Base-by-base conservation (phyloP, 2,329 filamentous ascomycete species). In the Alternaria postmessia region DNA sequence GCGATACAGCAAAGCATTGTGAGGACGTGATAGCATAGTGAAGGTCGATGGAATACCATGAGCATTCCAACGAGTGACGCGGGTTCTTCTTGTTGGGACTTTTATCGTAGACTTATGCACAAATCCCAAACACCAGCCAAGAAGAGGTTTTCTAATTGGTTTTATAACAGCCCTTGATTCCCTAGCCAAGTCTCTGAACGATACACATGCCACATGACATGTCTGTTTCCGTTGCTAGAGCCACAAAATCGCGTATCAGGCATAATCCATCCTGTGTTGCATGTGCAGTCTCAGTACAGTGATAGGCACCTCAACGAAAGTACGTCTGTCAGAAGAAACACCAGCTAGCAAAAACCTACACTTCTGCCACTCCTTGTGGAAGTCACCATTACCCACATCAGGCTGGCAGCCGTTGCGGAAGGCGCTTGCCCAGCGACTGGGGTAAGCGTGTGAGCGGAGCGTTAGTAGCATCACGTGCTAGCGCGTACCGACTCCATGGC, bases 321-420 rank as follows among this genome's bases (percentile, higher is more conserved):
- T 49, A 38, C 14, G 46, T n/a, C 20, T 16, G 32, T 24, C 46
- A 49, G 12, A 42, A 16, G 20, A 49, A 49, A 38, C 9, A 12
- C 14, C 14, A 49, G 8, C 30, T 24, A 38, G 12, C 20, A n/a
- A 39, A 16, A 20, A 38, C 28, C 3, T 47, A 46, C 41, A 47
- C 20, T 39, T 32, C 42, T 12, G n/a, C 43, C 44, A 55, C 32
- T 14, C 36, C 22, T 26, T 22, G 30, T 4, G 24, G n/a, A 26
- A n/a, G 16, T 22, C 3, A 61, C 42, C 48, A 49, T 61, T 57
- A 43, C 36, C 48, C 48, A 48, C n/a, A 61, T 61, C 43, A 61
- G 54, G 38, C 34, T 53, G 53, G 57, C 30, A 26, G 53, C 53
- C 43, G 22, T 28, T 49, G 54, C 42, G 36, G 18, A 24, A 36